Conservation (phyloP, 2,329 filamentous ascomycete species). For the Diaporthe citrichinensis region DNA sequence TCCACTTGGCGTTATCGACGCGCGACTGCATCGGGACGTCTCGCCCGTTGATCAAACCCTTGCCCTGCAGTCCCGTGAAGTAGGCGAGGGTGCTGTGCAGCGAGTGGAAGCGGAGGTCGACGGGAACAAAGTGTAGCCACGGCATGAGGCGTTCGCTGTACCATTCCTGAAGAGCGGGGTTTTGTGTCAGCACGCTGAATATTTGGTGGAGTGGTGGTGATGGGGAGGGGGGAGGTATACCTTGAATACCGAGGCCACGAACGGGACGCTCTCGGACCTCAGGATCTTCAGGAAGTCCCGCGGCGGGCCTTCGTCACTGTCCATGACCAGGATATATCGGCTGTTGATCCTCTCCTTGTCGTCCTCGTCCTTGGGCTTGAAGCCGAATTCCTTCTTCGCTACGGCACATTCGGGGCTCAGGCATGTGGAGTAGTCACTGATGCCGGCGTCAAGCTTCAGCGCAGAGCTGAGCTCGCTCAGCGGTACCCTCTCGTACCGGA, state of each 20-base stretch:
- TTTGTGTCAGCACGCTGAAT: background rate
- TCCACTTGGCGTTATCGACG: slow-evolving; percentile 71
- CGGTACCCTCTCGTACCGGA: slow-evolving; percentile 69
- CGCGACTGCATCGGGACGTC: slow-evolving; percentile 64
- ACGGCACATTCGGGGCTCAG: slow-evolving; percentile 63
- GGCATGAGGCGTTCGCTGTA: slow-evolving; percentile 80
- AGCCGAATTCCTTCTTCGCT: slow-evolving; percentile 66
- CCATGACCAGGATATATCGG: slow-evolving; percentile 80
- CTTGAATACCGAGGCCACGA: slow-evolving; percentile 80
- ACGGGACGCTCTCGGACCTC: slow-evolving; percentile 75
- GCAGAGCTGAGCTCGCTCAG: slow-evolving; percentile 67
- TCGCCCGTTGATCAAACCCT: slow-evolving; percentile 59
- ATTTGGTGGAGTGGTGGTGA: background rate
- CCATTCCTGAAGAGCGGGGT: slow-evolving; percentile 68
- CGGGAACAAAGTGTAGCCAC: slow-evolving; percentile 86
- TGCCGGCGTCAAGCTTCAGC: slow-evolving; percentile 69
- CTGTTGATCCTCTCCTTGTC: slow-evolving; percentile 69
- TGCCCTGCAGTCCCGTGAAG: slow-evolving; percentile 72
- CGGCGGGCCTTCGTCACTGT: slow-evolving; percentile 78
- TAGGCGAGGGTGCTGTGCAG: slow-evolving; percentile 82
- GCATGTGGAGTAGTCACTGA: slow-evolving; percentile 71
- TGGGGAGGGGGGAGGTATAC: background rate
- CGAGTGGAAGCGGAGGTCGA: slow-evolving; percentile 80
- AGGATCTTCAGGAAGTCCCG: slow-evolving; percentile 72
- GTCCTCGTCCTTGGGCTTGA: slow-evolving; percentile 59